Evolutionary conservation across 2,329 filamentous ascomycete genomes (phyloP).

Genomic region (Nemania abortiva): DNA sequence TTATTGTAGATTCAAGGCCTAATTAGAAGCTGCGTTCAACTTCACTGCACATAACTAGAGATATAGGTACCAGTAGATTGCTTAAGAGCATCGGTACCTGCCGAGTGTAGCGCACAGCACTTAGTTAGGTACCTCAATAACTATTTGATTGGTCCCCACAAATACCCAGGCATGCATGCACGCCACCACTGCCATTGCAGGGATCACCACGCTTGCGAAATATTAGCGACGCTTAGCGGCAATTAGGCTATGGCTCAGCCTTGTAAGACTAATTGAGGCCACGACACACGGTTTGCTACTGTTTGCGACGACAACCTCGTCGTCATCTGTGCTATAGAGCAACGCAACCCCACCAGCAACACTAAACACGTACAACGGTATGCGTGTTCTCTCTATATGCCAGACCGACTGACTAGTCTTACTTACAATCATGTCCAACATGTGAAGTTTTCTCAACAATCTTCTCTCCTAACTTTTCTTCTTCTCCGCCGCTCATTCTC

Average conservation of each 20-base stretch:
- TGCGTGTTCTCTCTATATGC: background rate
- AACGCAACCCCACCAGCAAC: slow-evolving; percentile 31
- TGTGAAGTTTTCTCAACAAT: slow-evolving; percentile 23
- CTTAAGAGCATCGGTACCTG: background rate
- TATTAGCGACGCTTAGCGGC: slow-evolving; percentile 11
- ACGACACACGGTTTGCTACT: slow-evolving; percentile 35
- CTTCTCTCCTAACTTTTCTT: background rate
- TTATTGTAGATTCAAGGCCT: no score
- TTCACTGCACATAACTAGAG: no score
- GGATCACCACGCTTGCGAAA: background rate
- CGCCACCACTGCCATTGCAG: background rate
- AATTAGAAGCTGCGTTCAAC: no score
- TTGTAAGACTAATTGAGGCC: slow-evolving; percentile 37
- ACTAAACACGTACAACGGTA: background rate
- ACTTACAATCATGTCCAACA: slow-evolving; percentile 22
- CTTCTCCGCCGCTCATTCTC: background rate
- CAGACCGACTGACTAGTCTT: background rate
- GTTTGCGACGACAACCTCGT: slow-evolving; percentile 25
- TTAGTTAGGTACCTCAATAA: background rate
- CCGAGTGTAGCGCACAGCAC: background rate
- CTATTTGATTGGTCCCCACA: background rate
- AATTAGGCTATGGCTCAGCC: slow-evolving; percentile 27
- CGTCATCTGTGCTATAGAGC: background rate
- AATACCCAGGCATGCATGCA: background rate
- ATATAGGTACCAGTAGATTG: no score